Percentiles rank a stretch among this genome's conserved stretches.
Evolutionary conservation across 192 early-diverging fungal genomes (phyloP).

Genomic region (Coemansia sp.): DNA sequence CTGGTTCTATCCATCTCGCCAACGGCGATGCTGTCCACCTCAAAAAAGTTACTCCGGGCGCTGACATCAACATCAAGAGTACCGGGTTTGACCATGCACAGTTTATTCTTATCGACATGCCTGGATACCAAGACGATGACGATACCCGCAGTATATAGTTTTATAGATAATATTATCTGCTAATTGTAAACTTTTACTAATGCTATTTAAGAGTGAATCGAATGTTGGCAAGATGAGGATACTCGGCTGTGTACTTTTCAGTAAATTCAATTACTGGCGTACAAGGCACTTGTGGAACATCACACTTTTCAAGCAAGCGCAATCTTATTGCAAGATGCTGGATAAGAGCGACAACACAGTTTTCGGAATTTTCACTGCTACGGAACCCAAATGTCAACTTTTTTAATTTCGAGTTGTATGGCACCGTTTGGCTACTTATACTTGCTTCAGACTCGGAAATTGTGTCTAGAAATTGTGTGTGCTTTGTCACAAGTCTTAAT

Average conservation of each 20-base stretch:
- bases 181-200: neutral
- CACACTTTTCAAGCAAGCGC: neutral
- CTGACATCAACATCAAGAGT: slow-evolving; percentile 33
- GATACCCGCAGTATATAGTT: slow-evolving; percentile 28
- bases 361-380: neutral
- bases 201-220: neutral
- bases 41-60: slow-evolving; percentile 21
- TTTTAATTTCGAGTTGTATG: neutral
- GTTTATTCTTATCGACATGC: slow-evolving; percentile 51
- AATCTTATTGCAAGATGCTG: neutral
- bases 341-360: neutral
- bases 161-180: neutral
- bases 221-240: neutral
- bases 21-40: slow-evolving; percentile 39
- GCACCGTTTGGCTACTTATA: neutral
- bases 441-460: neutral
- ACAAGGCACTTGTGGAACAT: neutral
- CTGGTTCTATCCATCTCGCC: slow-evolving; percentile 29
- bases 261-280: neutral
- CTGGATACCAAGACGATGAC: slow-evolving; percentile 26
- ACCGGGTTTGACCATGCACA: slow-evolving; percentile 46
- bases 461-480: neutral
- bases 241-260: neutral
- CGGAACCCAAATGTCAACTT: neutral
- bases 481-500: neutral